Base-by-base conservation (phyloP, 208 protist genomes). In the Leishmania turanica region DNA sequence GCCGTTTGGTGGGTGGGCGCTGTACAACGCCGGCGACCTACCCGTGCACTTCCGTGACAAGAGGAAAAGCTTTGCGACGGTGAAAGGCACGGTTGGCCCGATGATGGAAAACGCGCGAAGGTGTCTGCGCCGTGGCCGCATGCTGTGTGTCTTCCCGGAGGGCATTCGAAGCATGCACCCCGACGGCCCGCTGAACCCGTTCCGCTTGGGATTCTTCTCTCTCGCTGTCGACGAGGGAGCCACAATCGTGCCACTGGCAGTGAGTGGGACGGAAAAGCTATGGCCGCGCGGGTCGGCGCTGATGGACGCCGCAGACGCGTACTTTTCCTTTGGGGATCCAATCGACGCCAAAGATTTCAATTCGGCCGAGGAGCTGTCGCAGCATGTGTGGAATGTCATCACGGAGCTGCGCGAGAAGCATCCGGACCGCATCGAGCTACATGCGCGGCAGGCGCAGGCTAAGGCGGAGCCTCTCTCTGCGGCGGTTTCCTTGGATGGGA, bases 131-230 rank as follows among this genome's bases (percentile, higher is more conserved):
- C 92, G 92, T 45, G 92, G 92, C 15, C 94, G 92, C 53, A 91
- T 91, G 85, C 85, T 97, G n/a, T 92, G 90, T 77, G 84, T 98
- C 7, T 98, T 96, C 75, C 95, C 95, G 9, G 95, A 98, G 76
- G 95, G 95, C 15, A 83, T 90, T 47, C 92, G 95, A 64, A 97
- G 87, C 87, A 80, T 77, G 69, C 84, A 91, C 66, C 89, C 93
- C n/a, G 89, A 93, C 15, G 92, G 92, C 37, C 79, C 78, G 4
- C 83, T 98, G 3, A 84, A 89, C 40, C 90, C 92, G 0, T 98
- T 96, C 77, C 91, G 92, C 49, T 88, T 92, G 19, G 95, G 95
- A 56, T 96, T 96, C 88, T 98, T 97, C 78, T 83, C 71, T 45
- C 86, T 96, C 3, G 93, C 93, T 15, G 65, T 95, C 9, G 91